A percentile compares a stretch with the other conserved stretches of the same genome.
These are phyloP conservation scores for Metschnikowia similis DNA, from an alignment of 805 yeast species.

Conservation along the genomic window DNA sequence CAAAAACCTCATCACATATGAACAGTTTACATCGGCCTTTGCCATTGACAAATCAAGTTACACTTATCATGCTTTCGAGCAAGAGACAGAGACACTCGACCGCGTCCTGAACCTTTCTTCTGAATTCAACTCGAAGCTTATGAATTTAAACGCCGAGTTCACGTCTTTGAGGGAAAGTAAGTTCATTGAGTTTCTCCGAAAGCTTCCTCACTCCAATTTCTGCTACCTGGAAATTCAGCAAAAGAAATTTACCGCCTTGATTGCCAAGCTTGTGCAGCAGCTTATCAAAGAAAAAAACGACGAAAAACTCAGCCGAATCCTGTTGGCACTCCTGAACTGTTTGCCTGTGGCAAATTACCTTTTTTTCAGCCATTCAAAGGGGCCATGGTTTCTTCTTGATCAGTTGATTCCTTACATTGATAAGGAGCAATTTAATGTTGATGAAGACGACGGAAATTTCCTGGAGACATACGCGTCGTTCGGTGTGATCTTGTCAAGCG, in stretches of 20 bases:
- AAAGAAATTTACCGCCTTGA: constrained; percentile 17
- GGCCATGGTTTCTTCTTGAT: constrained; percentile 22
- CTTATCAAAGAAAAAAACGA: constrained; percentile 13
- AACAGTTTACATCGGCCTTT: constrained; percentile 23
- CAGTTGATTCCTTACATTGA: constrained; percentile 19
- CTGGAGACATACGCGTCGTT: constrained; percentile 68
- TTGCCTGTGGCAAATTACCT: constrained; percentile 13
- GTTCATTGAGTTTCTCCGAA: constrained; percentile 24
- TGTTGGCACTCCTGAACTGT: constrained; percentile 12
- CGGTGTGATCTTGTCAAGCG: constrained; percentile 50
- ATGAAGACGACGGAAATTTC: constrained; percentile 54
- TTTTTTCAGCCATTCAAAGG: constrained; percentile 11
- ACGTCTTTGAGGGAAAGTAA: constrained; percentile 39
- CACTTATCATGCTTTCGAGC: constrained; percentile 22
- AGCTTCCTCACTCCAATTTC: constrained; percentile 16
- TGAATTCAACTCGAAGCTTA: constrained; percentile 29
- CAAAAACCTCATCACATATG: constrained; percentile 24
- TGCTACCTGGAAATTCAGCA: constrained; percentile 19
- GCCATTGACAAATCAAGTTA: constrained; percentile 24
- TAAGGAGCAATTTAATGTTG: constrained; percentile 19
- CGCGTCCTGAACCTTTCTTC: constrained; percentile 11
- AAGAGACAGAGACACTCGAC: constrained; percentile 25
- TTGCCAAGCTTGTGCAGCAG: constrained; percentile 7
- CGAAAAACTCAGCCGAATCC: constrained; percentile 28
- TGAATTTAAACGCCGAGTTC: constrained; percentile 34